Conservation (phyloP, 257 asterid species). For the Rubia yunnanensis region DNA sequence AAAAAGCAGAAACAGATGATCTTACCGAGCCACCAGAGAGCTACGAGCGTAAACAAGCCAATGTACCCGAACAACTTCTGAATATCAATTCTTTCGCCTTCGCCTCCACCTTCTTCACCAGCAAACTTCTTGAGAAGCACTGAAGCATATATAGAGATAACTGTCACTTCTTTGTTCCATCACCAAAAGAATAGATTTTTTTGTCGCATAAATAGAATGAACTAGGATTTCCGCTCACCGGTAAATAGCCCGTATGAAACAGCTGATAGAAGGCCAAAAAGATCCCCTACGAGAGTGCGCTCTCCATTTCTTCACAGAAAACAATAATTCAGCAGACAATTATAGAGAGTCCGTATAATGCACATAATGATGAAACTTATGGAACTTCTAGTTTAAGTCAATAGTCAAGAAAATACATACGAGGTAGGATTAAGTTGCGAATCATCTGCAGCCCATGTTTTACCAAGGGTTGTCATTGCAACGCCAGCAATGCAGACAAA, state of each 20-base stretch:
- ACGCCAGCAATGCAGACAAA: slow-evolving; percentile 91
- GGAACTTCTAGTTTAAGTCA: slow-evolving; percentile 3
- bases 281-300: slow-evolving; percentile 88
- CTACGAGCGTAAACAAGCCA: slow-evolving; percentile 78
- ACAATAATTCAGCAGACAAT: slow-evolving; percentile 63
- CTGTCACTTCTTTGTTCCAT: slow-evolving; percentile 4
- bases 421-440: slow-evolving; percentile 42
- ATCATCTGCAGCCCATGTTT: slow-evolving; percentile 97
- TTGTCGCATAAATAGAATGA: slow-evolving; percentile 3
- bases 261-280: slow-evolving; percentile 92
- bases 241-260: slow-evolving; percentile 78
- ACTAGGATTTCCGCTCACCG: slow-evolving; percentile 35
- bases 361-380: background rate
- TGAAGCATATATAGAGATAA: slow-evolving; percentile 24
- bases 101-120: slow-evolving; percentile 93
- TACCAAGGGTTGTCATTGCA: slow-evolving; percentile 88
- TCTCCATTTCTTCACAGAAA: slow-evolving; percentile 59
- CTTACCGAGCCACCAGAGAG: slow-evolving; percentile 99
- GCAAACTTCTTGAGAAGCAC: slow-evolving; percentile 93
- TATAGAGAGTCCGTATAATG: slow-evolving; percentile 35
- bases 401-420: slow-evolving; percentile 38
- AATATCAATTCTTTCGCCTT: slow-evolving; percentile 79
- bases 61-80: slow-evolving; percentile 91
- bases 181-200: background rate
- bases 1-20: background rate